phyloP scores from a whole-genome alignment of 2,329 filamentous ascomycete genomes.

The Neofusicoccum cordaticola region DNA sequence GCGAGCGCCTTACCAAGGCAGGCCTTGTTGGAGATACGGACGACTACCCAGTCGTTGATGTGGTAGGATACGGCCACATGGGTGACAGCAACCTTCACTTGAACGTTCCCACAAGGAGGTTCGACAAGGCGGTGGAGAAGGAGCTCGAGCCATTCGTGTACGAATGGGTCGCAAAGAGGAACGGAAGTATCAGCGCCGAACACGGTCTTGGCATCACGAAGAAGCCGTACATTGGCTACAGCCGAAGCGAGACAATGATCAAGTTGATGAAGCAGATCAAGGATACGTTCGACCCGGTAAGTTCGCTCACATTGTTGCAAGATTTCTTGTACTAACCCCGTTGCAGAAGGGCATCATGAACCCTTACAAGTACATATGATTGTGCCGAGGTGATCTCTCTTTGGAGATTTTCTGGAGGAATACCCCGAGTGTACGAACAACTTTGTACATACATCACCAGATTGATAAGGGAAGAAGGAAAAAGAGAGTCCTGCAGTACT shows the following conservation, averaged over 20 bases:
- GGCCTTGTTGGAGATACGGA: slow-evolving; percentile 73
- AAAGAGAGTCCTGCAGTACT: neutral
- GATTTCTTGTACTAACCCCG: slow-evolving; percentile 20
- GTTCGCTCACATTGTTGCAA: slow-evolving; percentile 30
- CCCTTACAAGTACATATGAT: slow-evolving; percentile 87
- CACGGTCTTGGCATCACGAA: slow-evolving; percentile 93
- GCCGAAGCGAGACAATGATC: slow-evolving; percentile 81
- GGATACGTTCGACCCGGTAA: slow-evolving; percentile 87
- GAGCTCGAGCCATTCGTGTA: slow-evolving; percentile 92
- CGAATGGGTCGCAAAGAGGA: slow-evolving; percentile 87
- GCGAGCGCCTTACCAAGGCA: slow-evolving; percentile 66
- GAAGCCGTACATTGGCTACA: slow-evolving; percentile 94
- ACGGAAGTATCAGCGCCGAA: slow-evolving; percentile 94
- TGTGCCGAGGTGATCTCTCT: neutral
- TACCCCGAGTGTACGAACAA: neutral
- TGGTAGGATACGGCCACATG: slow-evolving; percentile 98
- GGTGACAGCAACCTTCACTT: slow-evolving; percentile 94
- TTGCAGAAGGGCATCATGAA: slow-evolving; percentile 94
- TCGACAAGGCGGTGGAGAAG: slow-evolving; percentile 84
- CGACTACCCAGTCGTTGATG: slow-evolving; percentile 75
- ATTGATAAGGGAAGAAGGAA: neutral
- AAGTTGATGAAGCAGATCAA: slow-evolving; percentile 94
- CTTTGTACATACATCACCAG: no score
- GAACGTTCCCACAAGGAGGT: slow-evolving; percentile 79
- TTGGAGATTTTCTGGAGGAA: neutral